These are phyloP conservation scores for Botryotinia globosa DNA, from an alignment of 2,329 filamentous ascomycete species.

Conservation along the genomic window DNA sequence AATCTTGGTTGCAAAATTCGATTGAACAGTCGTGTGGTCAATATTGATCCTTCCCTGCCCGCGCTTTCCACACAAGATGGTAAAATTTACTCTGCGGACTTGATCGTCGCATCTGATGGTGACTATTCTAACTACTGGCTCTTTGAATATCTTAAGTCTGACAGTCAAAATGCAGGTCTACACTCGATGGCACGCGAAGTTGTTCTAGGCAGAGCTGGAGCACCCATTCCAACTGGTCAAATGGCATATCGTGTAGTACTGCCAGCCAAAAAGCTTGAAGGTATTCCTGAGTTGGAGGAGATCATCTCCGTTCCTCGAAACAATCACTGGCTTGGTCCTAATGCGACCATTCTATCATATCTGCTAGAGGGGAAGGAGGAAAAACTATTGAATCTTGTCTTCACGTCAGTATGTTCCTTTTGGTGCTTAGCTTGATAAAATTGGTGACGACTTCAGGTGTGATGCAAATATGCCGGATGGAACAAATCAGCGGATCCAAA, in stretches of 20 bases:
- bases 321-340: constrained; percentile 44
- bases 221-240: constrained; percentile 42
- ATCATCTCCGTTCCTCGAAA: constrained; percentile 42
- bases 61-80: background rate
- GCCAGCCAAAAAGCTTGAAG: constrained; percentile 42
- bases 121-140: background rate
- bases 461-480: constrained; percentile 5
- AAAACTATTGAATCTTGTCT: constrained; percentile 1
- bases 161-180: background rate
- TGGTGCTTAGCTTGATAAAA: background rate
- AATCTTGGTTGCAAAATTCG: background rate
- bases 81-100: background rate
- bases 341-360: constrained; percentile 29
- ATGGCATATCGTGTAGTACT: constrained; percentile 46
- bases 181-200: constrained; percentile 23
- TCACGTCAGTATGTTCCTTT: background rate
- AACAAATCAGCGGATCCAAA: background rate
- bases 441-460: background rate
- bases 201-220: constrained; percentile 40
- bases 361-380: constrained; percentile 19
- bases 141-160: background rate
- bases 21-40: background rate
- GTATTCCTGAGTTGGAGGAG: constrained; percentile 43
- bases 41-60: background rate
- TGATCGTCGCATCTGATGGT: constrained; percentile 5